phyloP scores from a whole-genome alignment of 2,329 filamentous ascomycete species.

The Coniochaeta sp. region DNA sequence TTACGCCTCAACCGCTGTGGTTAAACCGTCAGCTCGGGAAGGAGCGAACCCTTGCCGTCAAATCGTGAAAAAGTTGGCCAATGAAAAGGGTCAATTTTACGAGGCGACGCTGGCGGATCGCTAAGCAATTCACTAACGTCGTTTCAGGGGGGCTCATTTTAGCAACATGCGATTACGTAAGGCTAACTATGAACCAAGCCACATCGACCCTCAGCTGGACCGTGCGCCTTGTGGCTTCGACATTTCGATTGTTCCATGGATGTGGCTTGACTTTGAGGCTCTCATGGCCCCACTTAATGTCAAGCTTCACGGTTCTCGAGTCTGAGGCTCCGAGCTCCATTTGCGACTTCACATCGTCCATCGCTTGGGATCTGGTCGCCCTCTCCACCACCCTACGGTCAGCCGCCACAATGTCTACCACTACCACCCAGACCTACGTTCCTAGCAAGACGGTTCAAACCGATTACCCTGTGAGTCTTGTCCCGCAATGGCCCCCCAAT shows the following conservation, averaged over 20 bases:
- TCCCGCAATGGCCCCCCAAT: conserved; percentile 12
- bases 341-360: conserved; percentile 3
- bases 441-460: conserved; percentile 74
- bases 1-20: too few relatives aligned
- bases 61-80: neutral
- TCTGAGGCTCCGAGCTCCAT: neutral
- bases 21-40: neutral
- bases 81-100: neutral
- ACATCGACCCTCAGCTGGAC: too few relatives aligned
- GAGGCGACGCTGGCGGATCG: too few relatives aligned
- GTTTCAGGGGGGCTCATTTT: too few relatives aligned
- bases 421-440: conserved; percentile 41
- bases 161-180: too few relatives aligned
- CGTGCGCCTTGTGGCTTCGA: too few relatives aligned
- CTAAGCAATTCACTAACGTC: too few relatives aligned
- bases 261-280: neutral
- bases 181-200: too few relatives aligned
- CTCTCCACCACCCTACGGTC: conserved; percentile 6
- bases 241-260: too few relatives aligned
- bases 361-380: neutral
- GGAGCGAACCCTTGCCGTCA: neutral
- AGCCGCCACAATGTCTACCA: conserved; percentile 31
- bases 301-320: conserved; percentile 2
- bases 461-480: conserved; percentile 72
- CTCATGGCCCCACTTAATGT: neutral